A percentile compares a stretch with the other conserved stretches of the same genome.
These are phyloP conservation scores for Fusarium metavorans DNA, from an alignment of 2,329 filamentous ascomycete genomes.

Conservation along the genomic window DNA sequence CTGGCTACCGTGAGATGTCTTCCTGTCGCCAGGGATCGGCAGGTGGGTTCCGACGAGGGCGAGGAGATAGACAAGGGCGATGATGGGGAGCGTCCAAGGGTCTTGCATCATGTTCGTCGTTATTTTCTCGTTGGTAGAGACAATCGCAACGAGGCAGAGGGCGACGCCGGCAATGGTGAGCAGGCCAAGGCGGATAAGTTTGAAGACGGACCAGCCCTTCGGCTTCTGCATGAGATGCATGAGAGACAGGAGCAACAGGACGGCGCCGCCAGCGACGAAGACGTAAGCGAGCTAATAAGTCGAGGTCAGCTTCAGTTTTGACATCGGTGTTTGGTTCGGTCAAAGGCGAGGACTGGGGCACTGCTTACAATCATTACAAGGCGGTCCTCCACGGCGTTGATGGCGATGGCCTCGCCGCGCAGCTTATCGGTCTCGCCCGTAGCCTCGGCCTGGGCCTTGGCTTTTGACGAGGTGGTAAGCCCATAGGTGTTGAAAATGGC, in stretches of 20 bases:
- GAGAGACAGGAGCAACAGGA: not conserved
- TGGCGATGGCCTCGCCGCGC: not conserved
- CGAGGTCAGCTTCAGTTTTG: not conserved
- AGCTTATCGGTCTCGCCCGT: too few species aligned
- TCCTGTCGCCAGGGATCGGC: not conserved
- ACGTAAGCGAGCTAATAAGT: not conserved
- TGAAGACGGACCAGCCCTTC: not conserved
- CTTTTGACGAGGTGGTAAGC: not conserved
- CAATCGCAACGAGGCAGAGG: not conserved
- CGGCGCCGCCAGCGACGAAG: not conserved
- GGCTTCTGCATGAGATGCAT: not conserved
- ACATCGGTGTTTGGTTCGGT: not conserved
- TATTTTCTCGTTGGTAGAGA: not conserved
- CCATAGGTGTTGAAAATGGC: not conserved
- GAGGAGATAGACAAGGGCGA: not conserved
- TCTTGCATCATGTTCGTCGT: accelerated
- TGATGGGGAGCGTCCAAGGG: not conserved
- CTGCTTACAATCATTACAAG: not conserved
- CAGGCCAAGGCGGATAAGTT: not conserved
- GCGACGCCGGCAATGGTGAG: not conserved
- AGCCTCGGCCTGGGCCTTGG: not conserved
- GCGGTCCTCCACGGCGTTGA: not conserved
- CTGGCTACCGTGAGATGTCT: not conserved
- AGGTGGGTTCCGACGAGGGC: not conserved
- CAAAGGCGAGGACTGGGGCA: not conserved